A percentile compares a stretch with the other conserved stretches of the same genome.
phyloP scores from a whole-genome alignment of 306 rosid genomes.

The Sicyos baderoa region DNA sequence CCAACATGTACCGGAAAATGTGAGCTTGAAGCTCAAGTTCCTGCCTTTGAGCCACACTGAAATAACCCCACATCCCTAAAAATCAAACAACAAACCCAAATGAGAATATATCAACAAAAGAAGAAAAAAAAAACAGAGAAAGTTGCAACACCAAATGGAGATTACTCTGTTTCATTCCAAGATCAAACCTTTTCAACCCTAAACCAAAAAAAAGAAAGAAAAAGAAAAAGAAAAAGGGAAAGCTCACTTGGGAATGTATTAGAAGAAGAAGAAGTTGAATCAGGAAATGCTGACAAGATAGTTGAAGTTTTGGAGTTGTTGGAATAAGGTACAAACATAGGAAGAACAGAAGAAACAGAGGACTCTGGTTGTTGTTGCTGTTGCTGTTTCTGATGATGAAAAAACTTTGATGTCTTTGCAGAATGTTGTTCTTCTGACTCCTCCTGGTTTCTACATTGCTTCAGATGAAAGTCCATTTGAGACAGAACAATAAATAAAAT shows the following conservation, averaged over 20 bases:
- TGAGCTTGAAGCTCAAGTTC: conserved; percentile 92
- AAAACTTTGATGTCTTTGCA: conserved; percentile 73
- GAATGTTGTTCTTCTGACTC: conserved; percentile 79
- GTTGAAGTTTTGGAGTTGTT: conserved; percentile 33
- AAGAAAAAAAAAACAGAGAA: neutral
- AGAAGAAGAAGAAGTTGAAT: conserved; percentile 29
- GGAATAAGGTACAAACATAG: conserved; percentile 39
- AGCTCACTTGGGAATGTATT: conserved; percentile 46
- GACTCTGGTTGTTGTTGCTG: conserved; percentile 12
- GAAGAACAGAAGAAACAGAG: conserved; percentile 36
- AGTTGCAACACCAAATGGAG: too few species aligned
- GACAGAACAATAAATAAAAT: conserved; percentile 29
- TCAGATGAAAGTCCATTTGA: conserved; percentile 78
- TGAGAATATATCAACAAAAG: too few species aligned
- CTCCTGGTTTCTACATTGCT: conserved; percentile 78
- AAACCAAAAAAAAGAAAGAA: neutral
- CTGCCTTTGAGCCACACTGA: conserved; percentile 85
- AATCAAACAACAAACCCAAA: too few species aligned
- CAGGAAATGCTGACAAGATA: conserved; percentile 46
- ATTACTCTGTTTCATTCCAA: neutral
- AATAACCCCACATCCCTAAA: conserved; percentile 65
- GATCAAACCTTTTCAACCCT: neutral
- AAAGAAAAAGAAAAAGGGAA: neutral
- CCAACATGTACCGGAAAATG: conserved; percentile 78
- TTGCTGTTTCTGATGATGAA: conserved; percentile 18